Evolutionary conservation across 2,329 filamentous ascomycete species (phyloP).

Genomic region (Cytospora piceae): DNA sequence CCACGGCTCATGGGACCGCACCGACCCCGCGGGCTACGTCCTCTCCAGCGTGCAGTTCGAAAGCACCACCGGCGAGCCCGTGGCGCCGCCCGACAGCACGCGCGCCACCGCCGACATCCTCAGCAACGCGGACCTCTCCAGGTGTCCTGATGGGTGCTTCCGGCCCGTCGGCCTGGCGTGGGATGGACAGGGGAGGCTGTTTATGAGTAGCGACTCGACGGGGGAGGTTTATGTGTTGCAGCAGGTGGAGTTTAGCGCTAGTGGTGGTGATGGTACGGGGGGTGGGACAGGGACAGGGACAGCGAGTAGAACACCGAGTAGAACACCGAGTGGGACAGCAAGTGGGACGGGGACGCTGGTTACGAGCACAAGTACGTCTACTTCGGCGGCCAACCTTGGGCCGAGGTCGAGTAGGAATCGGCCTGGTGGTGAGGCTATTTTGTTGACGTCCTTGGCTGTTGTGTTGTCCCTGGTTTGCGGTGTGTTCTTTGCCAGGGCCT

Average conservation of each 20-base stretch:
- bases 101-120: constrained; percentile 57
- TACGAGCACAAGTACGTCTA: constrained; percentile 21
- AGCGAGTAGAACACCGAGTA: constrained; percentile 4
- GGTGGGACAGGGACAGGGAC: constrained; percentile 5
- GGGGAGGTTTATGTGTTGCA: constrained; percentile 67
- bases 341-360: no score
- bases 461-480: constrained; percentile 32
- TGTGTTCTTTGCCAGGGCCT: constrained; percentile 29
- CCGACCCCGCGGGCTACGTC: constrained; percentile 42
- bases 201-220: constrained; percentile 64
- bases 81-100: constrained; percentile 45
- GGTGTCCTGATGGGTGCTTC: constrained; percentile 63
- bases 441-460: constrained; percentile 31
- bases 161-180: constrained; percentile 63
- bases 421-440: constrained; percentile 21
- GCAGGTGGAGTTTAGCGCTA: constrained; percentile 29
- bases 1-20: constrained; percentile 67
- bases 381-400: constrained; percentile 29
- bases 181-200: constrained; percentile 58
- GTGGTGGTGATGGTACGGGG: constrained; percentile 8
- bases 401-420: constrained; percentile 27
- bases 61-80: constrained; percentile 46
- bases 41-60: constrained; percentile 48
- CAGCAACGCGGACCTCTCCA: constrained; percentile 54
- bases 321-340: background rate